A percentile compares a stretch with the other conserved stretches of the same genome.
Evolutionary conservation across 1,139 yeast species (phyloP).

Genomic region (Geotrichum histeridarum): DNA sequence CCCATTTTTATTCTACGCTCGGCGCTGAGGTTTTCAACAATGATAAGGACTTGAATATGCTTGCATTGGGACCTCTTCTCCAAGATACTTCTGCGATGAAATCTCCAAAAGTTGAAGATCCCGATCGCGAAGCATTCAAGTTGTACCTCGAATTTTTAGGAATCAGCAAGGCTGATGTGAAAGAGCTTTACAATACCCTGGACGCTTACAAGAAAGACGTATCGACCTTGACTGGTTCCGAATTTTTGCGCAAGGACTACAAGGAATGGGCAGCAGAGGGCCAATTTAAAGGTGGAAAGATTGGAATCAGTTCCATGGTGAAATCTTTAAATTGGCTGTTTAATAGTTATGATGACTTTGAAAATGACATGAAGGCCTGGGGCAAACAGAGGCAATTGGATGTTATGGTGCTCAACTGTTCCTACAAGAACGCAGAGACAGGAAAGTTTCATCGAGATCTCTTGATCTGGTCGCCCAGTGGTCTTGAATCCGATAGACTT

Average conservation of each 20-base stretch:
- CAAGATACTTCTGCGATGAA: slow-evolving; percentile 64
- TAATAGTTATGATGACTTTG: slow-evolving; percentile 40
- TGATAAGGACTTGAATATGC: slow-evolving; percentile 41
- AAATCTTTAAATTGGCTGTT: slow-evolving; percentile 58
- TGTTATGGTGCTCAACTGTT: slow-evolving; percentile 56
- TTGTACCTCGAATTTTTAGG: slow-evolving; percentile 32
- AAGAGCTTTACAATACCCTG: slow-evolving; percentile 31
- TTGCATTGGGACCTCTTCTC: slow-evolving; percentile 63
- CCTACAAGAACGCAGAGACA: slow-evolving; percentile 44
- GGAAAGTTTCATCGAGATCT: slow-evolving; percentile 56
- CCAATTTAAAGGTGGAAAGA: slow-evolving; percentile 31
- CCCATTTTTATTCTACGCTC: slow-evolving; percentile 47
- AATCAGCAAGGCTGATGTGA: slow-evolving; percentile 5
- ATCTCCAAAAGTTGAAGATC: slow-evolving; percentile 50
- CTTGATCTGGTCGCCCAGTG: slow-evolving; percentile 37
- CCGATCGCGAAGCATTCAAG: slow-evolving; percentile 48
- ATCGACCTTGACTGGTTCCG: slow-evolving; percentile 51
- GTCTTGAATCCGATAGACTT: slow-evolving; percentile 26
- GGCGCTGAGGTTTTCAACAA: slow-evolving; percentile 19
- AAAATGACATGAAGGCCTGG: slow-evolving; percentile 40
- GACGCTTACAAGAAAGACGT: slow-evolving; percentile 59
- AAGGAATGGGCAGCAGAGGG: slow-evolving; percentile 56
- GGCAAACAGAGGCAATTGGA: slow-evolving; percentile 46
- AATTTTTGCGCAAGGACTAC: slow-evolving; percentile 74
- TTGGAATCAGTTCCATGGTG: slow-evolving; percentile 77